These are phyloP conservation scores for Cyclanthera cordifolia DNA, from an alignment of 306 rosid genomes.

Conservation along the genomic window DNA sequence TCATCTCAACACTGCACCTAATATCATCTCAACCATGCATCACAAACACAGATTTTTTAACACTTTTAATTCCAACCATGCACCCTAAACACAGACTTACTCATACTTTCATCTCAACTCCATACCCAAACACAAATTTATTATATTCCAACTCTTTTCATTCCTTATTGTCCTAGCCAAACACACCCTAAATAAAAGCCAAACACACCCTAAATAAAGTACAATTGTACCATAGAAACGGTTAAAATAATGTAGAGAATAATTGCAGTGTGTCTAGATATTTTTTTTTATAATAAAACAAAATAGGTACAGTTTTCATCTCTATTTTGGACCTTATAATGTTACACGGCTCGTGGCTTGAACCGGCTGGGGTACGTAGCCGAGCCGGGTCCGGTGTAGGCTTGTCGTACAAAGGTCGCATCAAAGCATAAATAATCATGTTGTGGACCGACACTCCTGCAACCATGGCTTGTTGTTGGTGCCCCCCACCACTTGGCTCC, in stretches of 20 bases:
- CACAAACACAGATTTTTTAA: too few relatives aligned
- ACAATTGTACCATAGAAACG: too few relatives aligned
- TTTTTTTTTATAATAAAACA: neutral
- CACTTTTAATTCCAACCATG: too few relatives aligned
- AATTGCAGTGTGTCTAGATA: neutral
- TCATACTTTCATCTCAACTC: too few relatives aligned
- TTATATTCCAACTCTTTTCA: too few relatives aligned
- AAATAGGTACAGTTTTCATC: neutral
- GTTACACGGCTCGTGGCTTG: neutral
- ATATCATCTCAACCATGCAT: too few relatives aligned
- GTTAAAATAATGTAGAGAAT: neutral
- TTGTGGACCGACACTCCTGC: constrained; percentile 1
- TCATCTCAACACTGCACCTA: too few relatives aligned
- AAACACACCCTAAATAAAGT: too few relatives aligned
- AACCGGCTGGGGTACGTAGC: neutral
- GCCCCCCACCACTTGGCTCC: neutral
- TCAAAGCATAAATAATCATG: constrained; percentile 4
- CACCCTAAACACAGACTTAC: too few relatives aligned
- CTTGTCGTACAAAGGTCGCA: constrained; percentile 2
- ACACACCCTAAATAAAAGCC: too few relatives aligned
- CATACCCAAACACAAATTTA: too few relatives aligned
- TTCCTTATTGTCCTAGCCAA: too few relatives aligned
- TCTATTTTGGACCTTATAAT: neutral
- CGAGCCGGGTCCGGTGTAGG: neutral
- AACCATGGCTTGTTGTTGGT: neutral